These are phyloP conservation scores for Rhizophora apiculata DNA, from an alignment of 345 rosid species.

Conservation along the genomic window DNA sequence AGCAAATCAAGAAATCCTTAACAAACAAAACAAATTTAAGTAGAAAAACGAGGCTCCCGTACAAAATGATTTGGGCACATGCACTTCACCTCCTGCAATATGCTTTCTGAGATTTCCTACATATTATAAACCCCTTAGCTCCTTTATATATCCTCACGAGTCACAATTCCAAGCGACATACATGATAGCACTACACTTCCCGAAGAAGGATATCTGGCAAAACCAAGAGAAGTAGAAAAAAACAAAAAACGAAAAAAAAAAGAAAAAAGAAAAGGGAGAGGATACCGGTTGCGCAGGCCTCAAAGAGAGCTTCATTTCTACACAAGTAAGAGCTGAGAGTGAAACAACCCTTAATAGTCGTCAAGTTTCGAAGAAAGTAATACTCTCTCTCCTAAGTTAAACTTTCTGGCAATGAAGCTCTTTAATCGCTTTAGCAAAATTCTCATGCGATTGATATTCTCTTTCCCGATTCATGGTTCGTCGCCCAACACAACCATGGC, in stretches of 20 bases:
- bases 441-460: conserved; percentile 53
- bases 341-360: neutral
- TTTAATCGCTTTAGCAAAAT: conserved; percentile 64
- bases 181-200: conserved; percentile 56
- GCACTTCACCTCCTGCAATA: conserved; percentile 25
- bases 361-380: neutral
- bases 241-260: no score
- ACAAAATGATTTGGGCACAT: conserved; percentile 73
- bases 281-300: conserved; percentile 16
- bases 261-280: no score
- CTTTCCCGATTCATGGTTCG: conserved; percentile 40
- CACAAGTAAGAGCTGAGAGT: conserved; percentile 33
- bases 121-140: conserved; percentile 32
- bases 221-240: conserved; percentile 6
- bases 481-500: conserved; percentile 1
- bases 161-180: conserved; percentile 33
- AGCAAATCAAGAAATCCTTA: conserved; percentile 25
- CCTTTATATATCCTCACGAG: conserved; percentile 32
- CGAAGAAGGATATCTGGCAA: conserved; percentile 30
- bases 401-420: conserved; percentile 65
- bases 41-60: conserved; percentile 54
- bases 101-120: conserved; percentile 31
- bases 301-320: conserved; percentile 38
- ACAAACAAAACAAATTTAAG: conserved; percentile 22
- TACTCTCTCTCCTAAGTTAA: conserved; percentile 9